Percentiles rank a stretch among this genome's conserved stretches.
Conservation (phyloP, 768 basidiomycete genomes). For the Baorangia bicolor region DNA sequence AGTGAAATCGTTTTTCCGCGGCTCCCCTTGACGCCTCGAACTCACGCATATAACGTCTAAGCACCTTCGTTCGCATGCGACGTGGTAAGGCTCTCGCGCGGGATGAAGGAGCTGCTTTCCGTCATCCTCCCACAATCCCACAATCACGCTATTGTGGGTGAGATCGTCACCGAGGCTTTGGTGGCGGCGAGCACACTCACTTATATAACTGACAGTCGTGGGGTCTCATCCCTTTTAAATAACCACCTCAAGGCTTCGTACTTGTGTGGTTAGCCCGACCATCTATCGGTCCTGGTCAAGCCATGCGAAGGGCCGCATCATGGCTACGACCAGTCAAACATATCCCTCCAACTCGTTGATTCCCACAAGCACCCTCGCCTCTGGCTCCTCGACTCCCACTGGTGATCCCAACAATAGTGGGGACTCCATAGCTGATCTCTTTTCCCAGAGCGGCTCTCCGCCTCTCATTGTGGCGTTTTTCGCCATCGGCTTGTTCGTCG, state of each 20-base stretch:
- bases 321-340: slow-evolving; percentile 15
- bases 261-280: slow-evolving; percentile 2
- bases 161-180: not conserved
- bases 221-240: not conserved
- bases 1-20: not conserved
- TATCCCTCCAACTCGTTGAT: not conserved
- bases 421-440: slow-evolving; percentile 2
- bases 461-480: slow-evolving; percentile 61
- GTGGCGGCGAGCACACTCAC: not conserved
- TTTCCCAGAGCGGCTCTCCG: slow-evolving; percentile 42
- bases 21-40: not conserved
- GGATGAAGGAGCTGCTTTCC: not conserved
- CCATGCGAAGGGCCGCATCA: slow-evolving; percentile 15
- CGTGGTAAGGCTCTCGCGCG: not conserved
- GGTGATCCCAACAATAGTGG: not conserved
- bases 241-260: slow-evolving; percentile 15
- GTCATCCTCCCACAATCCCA: slow-evolving; percentile 9
- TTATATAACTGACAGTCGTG: slow-evolving; percentile 14
- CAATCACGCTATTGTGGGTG: slow-evolving; percentile 1
- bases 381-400: not conserved
- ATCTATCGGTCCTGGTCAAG: not conserved
- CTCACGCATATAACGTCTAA: not conserved
- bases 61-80: slow-evolving; percentile 8
- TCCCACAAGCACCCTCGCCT: slow-evolving; percentile 6
- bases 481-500: slow-evolving; percentile 53